Percentiles rank a stretch among this genome's conserved stretches.
Conservation (phyloP, 768 basidiomycete species). For the Multifurca ochricompacta region DNA sequence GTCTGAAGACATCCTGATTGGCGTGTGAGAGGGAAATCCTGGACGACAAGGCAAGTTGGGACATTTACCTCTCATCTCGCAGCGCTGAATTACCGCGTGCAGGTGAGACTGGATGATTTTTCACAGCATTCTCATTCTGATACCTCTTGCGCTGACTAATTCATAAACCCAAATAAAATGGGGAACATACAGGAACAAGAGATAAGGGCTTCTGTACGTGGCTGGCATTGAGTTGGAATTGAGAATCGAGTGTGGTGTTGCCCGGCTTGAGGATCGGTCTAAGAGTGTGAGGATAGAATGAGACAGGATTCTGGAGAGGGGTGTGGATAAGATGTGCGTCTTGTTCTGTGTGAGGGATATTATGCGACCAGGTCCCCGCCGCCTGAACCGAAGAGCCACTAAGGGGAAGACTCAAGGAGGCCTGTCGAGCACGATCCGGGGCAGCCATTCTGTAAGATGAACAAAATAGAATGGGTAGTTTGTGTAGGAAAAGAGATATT, state of each 20-base stretch:
- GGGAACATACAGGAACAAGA: background rate
- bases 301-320: background rate
- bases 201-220: slow-evolving; percentile 5
- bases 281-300: slow-evolving; percentile 3
- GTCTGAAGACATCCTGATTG: background rate
- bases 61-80: background rate
- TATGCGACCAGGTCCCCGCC: background rate
- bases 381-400: background rate
- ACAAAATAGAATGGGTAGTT: background rate
- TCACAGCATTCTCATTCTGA: background rate
- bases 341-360: background rate
- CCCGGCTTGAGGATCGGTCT: background rate
- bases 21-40: background rate
- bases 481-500: background rate
- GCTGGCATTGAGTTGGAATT: slow-evolving; percentile 13
- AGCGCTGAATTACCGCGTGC: background rate
- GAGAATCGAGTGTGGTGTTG: background rate
- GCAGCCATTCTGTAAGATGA: background rate
- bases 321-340: background rate
- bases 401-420: background rate
- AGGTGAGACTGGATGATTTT: background rate
- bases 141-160: background rate
- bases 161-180: background rate
- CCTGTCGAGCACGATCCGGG: background rate
- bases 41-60: background rate